A percentile compares a stretch with the other conserved stretches of the same genome.
Conservation (phyloP, 306 rosid species). For the Quercus berberidifolia region DNA sequence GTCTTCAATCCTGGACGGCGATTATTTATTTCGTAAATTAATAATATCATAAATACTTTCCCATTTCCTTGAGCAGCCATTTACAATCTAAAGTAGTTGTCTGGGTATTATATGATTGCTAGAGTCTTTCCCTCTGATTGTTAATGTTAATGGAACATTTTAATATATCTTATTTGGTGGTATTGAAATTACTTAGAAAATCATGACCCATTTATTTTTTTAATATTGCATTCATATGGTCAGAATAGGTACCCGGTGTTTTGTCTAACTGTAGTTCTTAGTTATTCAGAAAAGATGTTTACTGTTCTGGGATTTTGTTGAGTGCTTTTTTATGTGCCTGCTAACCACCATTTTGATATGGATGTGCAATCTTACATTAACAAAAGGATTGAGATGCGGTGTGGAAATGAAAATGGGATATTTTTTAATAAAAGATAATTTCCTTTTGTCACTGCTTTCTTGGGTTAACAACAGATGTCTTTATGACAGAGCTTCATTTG, state of each 20-base stretch:
- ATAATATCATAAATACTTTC: not conserved
- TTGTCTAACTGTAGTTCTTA: too few species aligned
- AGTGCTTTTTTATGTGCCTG: not conserved
- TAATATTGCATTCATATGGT: not conserved
- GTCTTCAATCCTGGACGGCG: not conserved
- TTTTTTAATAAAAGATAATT: too few species aligned
- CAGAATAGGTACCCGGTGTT: not conserved
- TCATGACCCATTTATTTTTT: not conserved
- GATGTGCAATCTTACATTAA: not conserved
- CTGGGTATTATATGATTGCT: not conserved
- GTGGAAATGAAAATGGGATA: too few species aligned
- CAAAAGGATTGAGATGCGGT: not conserved
- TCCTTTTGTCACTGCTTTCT: too few species aligned
- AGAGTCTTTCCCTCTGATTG: too few species aligned
- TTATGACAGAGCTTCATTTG: not conserved
- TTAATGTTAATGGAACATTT: too few species aligned
- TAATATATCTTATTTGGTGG: too few species aligned
- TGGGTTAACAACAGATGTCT: too few species aligned
- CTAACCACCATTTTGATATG: not conserved
- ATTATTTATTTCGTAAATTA: not conserved
- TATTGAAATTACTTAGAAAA: not conserved
- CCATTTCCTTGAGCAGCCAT: not conserved
- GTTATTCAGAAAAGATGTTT: not conserved
- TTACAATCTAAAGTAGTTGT: not conserved
- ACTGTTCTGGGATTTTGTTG: not conserved